Base-by-base conservation (phyloP, 2,329 filamentous ascomycete genomes). In the Sporothrix brunneoviolacea region DNA sequence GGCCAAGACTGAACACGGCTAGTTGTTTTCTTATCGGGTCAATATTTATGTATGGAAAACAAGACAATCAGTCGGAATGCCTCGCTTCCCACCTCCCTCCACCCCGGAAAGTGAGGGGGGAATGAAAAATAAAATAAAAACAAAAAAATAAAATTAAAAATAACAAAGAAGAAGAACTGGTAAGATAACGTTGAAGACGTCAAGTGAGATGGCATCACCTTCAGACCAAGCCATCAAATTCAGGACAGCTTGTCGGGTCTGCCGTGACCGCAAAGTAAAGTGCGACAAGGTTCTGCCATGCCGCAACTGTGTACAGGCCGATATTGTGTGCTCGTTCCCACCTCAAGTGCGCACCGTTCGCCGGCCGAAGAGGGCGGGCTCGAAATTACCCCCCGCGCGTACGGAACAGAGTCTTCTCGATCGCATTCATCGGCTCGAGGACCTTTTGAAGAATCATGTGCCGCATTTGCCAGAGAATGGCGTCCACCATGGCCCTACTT, bases 261-360 rank as follows among this genome's bases (percentile, higher is more conserved):
- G 45, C 19, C 45, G 45, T n/a, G 45, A 40, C 36, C 45, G 45
- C 24, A 48, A 48, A 36, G 45, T 48, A 35, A 48, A 48, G 28
- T 48, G 45, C 36, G 45, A 48, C 45, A 48, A 48, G 27, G 18
- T 12, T 22, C 36, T 48, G 36, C 45, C 45, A 4, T 48, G 45
- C 36, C 45, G 45, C 24, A 48, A 48, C 45, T 48, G 45, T 19
- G 28, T 36, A 3, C 8, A 32, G 24, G 45, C 36, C 15, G 45
- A 38, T 36, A 40, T 48, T 40, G 36, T 40, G 6, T 48, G 45
- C 27, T 40, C 45, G 16, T 48, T 39, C 19, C 45, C 45, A 10
- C 45, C 45, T 24, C 45, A 48, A 27, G 45, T 48, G 12, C 35
- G 45, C 35, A 48, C 45, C 15, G 45, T 48, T 13, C 35, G 45